These are phyloP conservation scores for Auricularia sp. DNA, from an alignment of 768 basidiomycete species.

Conservation along the genomic window DNA sequence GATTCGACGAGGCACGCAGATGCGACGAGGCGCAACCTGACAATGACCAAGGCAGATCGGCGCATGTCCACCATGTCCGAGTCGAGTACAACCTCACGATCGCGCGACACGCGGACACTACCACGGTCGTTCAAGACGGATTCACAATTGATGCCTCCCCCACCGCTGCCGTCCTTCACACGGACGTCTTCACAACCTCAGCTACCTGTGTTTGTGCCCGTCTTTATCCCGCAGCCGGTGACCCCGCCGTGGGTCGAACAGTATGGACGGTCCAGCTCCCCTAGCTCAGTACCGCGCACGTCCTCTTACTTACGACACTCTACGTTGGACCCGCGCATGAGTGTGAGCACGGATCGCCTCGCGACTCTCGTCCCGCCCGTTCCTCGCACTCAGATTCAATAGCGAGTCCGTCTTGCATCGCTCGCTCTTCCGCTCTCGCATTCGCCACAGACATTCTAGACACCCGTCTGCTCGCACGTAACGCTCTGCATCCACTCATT, in stretches of 20 bases:
- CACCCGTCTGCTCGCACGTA: neutral
- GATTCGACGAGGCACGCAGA: neutral
- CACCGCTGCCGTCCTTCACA: neutral
- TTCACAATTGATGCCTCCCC: neutral
- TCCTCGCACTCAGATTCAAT: constrained; percentile 1
- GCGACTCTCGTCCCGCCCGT: neutral
- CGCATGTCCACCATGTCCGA: neutral
- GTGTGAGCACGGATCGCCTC: neutral
- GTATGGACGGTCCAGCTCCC: neutral
- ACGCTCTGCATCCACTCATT: neutral
- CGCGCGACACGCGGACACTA: neutral
- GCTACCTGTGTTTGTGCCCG: neutral
- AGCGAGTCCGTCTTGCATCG: neutral
- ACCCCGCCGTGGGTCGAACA: neutral
- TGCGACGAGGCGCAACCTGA: neutral
- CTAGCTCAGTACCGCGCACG: neutral
- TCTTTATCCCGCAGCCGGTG: neutral
- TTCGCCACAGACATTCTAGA: neutral
- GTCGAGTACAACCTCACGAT: neutral
- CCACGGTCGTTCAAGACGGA: neutral
- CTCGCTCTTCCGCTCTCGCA: neutral
- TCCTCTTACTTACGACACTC: neutral
- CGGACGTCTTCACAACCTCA: neutral
- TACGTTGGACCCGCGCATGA: neutral
- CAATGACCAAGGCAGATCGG: neutral